Base-by-base conservation (phyloP, 768 basidiomycete species). In the Pisolithus tinctorius region DNA sequence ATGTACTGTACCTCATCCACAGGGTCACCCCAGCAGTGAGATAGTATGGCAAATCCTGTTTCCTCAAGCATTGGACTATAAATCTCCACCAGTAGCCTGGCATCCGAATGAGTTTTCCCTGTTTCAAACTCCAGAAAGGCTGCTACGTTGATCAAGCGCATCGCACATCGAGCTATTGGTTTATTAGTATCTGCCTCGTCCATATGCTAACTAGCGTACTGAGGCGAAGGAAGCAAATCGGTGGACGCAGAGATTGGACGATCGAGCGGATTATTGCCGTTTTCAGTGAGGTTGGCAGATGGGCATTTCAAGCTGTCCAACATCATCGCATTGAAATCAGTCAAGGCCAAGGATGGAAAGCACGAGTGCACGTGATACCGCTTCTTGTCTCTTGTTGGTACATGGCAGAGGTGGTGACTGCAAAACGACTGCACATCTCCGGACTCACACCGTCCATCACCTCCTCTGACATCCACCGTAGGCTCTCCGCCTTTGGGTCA, bases 351-450 rank as follows among this genome's bases (percentile, higher is more conserved):
- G 59, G 48, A 55, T 29, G 45, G 58, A 48, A 51, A 39, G n/a
- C 20, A 11, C 10, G 11, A 11, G 10, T 34, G 31, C 31, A 34
- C 31, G 31, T 34, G 26, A 44, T 27, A 29, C 27, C 27, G 7
- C 27, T 29, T 7, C 3, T 20, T 20, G 20, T 6, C 17, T 4
- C 27, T n/a, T 8, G 5, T 31, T 23, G 27, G 20, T 29, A 14
- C 25, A 45, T 45, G 45, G 29, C 59, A 13, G 63, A 65, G 5
- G 25, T 59, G 29, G 60, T 73, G 56, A 70, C n/a, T n/a, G n/a
- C 77, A 1, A 88, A 84, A 69, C 72, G 86, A 37, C 71, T 89
- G 8, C 85, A 87, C 48, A 73, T 91, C 48, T 87, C 87, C 26
- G 88, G 88, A 3, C 73, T 91, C 4, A 88, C 86, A 0, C 80